A percentile compares a stretch with the other conserved stretches of the same genome.
Evolutionary conservation across 768 basidiomycete genomes (phyloP).

Genomic region (Calocera cornea): DNA sequence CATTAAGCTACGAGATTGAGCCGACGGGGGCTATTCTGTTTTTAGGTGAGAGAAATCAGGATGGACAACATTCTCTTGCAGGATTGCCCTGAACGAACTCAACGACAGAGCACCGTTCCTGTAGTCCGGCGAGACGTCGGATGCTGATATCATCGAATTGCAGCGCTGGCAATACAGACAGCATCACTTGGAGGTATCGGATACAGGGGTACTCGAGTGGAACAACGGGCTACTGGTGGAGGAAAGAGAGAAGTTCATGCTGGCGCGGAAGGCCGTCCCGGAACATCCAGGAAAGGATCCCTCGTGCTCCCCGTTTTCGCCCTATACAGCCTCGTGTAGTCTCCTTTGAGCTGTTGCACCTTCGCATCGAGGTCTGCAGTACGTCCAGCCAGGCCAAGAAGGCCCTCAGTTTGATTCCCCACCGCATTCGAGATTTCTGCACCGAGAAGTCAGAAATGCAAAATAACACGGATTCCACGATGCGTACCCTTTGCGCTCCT

Average conservation of each 20-base stretch:
- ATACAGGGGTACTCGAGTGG: not conserved
- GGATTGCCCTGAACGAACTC: no score
- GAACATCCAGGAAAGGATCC: slow-evolving; percentile 44
- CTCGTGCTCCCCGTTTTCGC: slow-evolving; percentile 67
- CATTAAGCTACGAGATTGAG: no score
- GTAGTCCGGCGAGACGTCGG: no score
- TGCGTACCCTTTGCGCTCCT: not conserved
- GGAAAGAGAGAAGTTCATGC: not conserved
- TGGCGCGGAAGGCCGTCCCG: not conserved
- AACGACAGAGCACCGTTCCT: no score
- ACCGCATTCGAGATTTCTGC: not conserved
- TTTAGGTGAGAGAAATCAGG: no score
- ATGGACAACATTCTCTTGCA: no score
- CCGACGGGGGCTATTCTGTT: no score
- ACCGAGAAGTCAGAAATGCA: not conserved
- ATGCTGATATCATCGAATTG: no score
- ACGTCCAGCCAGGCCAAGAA: slow-evolving; percentile 61
- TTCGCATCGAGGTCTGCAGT: slow-evolving; percentile 62
- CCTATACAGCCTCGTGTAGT: slow-evolving; percentile 69
- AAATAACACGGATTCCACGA: not conserved
- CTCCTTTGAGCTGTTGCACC: slow-evolving; percentile 57
- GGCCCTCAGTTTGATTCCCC: slow-evolving; percentile 23
- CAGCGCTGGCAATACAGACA: not conserved
- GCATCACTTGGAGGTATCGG: not conserved
- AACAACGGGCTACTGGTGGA: not conserved